Evolutionary conservation across 805 yeast species (phyloP).

Genomic region (Metschnikowia noctiluminum): DNA sequence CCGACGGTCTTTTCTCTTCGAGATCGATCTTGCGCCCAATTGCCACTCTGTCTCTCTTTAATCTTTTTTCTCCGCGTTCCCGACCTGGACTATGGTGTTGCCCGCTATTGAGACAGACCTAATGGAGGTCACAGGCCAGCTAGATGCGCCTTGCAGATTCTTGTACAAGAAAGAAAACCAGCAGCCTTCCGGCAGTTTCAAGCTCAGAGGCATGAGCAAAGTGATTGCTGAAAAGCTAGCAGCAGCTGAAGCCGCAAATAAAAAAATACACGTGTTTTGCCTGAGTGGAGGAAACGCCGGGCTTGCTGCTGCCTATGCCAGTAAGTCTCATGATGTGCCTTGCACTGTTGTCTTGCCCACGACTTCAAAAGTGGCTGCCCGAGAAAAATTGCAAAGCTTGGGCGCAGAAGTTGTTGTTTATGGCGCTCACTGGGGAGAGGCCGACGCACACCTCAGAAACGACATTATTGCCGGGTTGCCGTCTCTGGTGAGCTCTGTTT

Average conservation of each 20-base stretch:
- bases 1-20: not conserved
- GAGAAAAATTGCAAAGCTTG: conserved; percentile 40
- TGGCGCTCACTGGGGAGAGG: conserved; percentile 50
- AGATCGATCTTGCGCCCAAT: not conserved
- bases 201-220: conserved; percentile 53
- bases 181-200: conserved; percentile 59
- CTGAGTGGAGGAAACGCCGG: conserved; percentile 61
- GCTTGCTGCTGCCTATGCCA: conserved; percentile 50
- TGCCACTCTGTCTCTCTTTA: not conserved
- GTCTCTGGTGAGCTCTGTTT: conserved; percentile 30
- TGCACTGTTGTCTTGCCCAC: conserved; percentile 64
- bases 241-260: conserved; percentile 21
- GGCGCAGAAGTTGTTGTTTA: conserved; percentile 51
- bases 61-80: not conserved
- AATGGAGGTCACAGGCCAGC: conserved; percentile 31
- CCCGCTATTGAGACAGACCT: conserved; percentile 37
- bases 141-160: conserved; percentile 35
- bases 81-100: not conserved
- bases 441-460: conserved; percentile 40
- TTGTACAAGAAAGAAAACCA: conserved; percentile 48
- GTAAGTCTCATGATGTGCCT: conserved; percentile 30
- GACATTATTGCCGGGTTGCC: conserved; percentile 19
- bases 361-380: conserved; percentile 42
- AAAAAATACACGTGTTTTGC: conserved; percentile 38
- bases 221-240: conserved; percentile 34